phyloP scores from a whole-genome alignment of 257 asterid genomes.

The Lycium ferocissimum region DNA sequence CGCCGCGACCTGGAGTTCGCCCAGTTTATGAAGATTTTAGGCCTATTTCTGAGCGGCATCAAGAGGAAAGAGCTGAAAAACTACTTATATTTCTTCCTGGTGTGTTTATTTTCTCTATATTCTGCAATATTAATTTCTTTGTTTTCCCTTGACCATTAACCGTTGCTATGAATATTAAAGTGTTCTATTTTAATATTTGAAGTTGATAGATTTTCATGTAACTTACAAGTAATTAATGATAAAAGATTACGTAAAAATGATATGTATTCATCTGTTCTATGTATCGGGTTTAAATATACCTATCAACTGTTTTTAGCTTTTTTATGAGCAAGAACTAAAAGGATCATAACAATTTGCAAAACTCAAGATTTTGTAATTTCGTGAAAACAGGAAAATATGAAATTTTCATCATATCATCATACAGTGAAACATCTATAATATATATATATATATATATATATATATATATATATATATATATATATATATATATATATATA shows the following conservation, averaged over 20 bases:
- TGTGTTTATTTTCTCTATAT: conserved; percentile 1
- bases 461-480: too few relatives aligned
- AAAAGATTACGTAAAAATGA: neutral
- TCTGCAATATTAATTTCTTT: neutral
- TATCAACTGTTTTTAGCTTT: too few relatives aligned
- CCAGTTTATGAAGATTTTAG: conserved; percentile 65
- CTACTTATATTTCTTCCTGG: conserved; percentile 77
- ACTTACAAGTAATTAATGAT: neutral
- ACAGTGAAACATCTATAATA: neutral
- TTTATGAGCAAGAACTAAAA: too few relatives aligned
- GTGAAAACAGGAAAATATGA: neutral
- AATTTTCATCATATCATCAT: neutral
- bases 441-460: neutral
- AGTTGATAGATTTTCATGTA: neutral
- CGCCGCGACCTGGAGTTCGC: conserved; percentile 35
- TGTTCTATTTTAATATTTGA: neutral
- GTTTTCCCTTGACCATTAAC: neutral
- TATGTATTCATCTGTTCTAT: neutral
- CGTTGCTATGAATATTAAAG: neutral
- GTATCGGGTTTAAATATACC: too few relatives aligned
- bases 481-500: too few relatives aligned
- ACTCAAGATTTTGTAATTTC: too few relatives aligned
- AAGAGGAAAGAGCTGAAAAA: conserved; percentile 59
- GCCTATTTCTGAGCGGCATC: conserved; percentile 67
- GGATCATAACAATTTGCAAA: too few relatives aligned